phyloP scores from a whole-genome alignment of 495 filamentous ascomycete genomes.

The Tuber umbilicatum region DNA sequence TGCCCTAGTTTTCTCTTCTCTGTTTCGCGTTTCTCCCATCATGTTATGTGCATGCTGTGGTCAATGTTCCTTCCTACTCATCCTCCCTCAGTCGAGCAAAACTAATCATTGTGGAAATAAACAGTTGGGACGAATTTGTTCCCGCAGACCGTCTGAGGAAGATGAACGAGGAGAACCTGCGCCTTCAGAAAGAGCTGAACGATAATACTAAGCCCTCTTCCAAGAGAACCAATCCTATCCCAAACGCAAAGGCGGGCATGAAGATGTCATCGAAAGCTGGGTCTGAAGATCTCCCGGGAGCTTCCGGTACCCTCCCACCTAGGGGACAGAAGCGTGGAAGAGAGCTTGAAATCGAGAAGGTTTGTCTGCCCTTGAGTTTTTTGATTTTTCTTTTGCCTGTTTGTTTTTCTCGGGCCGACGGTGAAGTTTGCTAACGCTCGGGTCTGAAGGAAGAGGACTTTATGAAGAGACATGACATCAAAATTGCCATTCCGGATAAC shows the following conservation, averaged over 20 bases:
- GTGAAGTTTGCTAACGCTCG: slow-evolving; percentile 35
- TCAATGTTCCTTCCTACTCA: background rate
- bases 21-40: background rate
- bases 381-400: background rate
- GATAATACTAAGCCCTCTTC: slow-evolving; percentile 38
- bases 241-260: slow-evolving; percentile 30
- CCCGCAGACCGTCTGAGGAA: slow-evolving; percentile 89
- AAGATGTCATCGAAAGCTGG: slow-evolving; percentile 39
- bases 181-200: slow-evolving; percentile 41
- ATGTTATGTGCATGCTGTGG: background rate
- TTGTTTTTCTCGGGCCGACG: background rate
- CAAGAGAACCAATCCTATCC: slow-evolving; percentile 29
- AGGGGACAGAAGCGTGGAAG: slow-evolving; percentile 59
- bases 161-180: slow-evolving; percentile 80
- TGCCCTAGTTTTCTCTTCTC: background rate
- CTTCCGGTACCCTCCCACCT: slow-evolving; percentile 46
- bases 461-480: slow-evolving; percentile 68
- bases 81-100: background rate
- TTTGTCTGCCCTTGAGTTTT: slow-evolving; percentile 6
- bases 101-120: background rate
- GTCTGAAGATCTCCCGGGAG: slow-evolving; percentile 43
- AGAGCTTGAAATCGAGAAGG: slow-evolving; percentile 42
- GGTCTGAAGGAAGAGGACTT: slow-evolving; percentile 72
- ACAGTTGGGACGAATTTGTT: slow-evolving; percentile 97
- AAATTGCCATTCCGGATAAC: slow-evolving; percentile 72